Evolutionary conservation across 495 filamentous ascomycete species (phyloP).

Genomic region (Apodospora peruviana): DNA sequence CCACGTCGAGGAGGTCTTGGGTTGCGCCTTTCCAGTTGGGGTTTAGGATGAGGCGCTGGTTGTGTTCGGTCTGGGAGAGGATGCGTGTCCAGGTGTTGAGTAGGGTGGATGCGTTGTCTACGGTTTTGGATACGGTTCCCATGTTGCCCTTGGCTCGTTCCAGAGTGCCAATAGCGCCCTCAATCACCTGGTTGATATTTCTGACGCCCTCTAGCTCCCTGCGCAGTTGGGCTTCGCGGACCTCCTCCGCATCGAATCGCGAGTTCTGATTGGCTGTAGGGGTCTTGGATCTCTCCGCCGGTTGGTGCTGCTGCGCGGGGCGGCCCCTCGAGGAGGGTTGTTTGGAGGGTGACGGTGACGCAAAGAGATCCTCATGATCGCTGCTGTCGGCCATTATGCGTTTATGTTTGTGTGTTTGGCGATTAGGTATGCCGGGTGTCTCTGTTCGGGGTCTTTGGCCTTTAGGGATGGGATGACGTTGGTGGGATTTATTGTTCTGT

Average conservation of each 20-base stretch:
- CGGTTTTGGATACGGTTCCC: slow-evolving; percentile 85
- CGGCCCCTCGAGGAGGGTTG: slow-evolving; percentile 1
- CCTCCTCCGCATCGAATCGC: slow-evolving; percentile 60
- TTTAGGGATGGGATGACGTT: slow-evolving; percentile 12
- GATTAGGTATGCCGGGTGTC: no score
- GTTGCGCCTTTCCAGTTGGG: slow-evolving; percentile 84
- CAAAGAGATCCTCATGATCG: slow-evolving; percentile 52
- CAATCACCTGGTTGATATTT: slow-evolving; percentile 81
- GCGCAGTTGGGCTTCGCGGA: slow-evolving; percentile 65
- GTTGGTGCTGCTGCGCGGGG: slow-evolving; percentile 5
- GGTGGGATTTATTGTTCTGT: slow-evolving; percentile 1
- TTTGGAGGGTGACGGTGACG: slow-evolving; percentile 64
- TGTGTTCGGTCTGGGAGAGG: slow-evolving; percentile 93
- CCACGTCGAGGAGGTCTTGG: slow-evolving; percentile 75
- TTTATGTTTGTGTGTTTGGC: slow-evolving; percentile 6
- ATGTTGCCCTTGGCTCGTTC: slow-evolving; percentile 84
- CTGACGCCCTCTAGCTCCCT: slow-evolving; percentile 77
- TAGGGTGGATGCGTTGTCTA: slow-evolving; percentile 84
- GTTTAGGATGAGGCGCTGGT: slow-evolving; percentile 84
- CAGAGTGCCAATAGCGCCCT: slow-evolving; percentile 73
- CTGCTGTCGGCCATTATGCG: slow-evolving; percentile 19
- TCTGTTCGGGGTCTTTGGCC: no score
- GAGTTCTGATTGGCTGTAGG: slow-evolving; percentile 46
- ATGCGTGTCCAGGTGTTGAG: slow-evolving; percentile 95
- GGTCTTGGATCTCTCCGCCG: slow-evolving; percentile 31